phyloP scores from a whole-genome alignment of 352 stramenopile species.

The Plasmopara viticola region DNA sequence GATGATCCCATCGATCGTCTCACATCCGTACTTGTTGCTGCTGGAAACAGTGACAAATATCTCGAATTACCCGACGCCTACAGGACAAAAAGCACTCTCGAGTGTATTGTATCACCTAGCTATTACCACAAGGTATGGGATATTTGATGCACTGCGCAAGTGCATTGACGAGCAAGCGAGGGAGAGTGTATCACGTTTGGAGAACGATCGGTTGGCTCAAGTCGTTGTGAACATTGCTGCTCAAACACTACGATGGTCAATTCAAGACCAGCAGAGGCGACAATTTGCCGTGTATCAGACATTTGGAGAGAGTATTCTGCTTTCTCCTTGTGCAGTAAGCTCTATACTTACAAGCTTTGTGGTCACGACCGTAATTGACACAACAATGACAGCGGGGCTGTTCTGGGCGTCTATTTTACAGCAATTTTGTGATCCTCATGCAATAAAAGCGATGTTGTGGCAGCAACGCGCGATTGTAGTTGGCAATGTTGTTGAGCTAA shows the following conservation, averaged over 20 bases:
- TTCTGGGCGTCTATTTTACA: slow-evolving; percentile 14
- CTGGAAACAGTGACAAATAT: slow-evolving; percentile 37
- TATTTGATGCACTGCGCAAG: slow-evolving; percentile 32
- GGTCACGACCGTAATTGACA: slow-evolving; percentile 5
- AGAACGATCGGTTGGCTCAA: slow-evolving; percentile 26
- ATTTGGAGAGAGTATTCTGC: slow-evolving; percentile 29
- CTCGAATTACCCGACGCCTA: slow-evolving; percentile 21
- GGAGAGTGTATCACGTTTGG: slow-evolving; percentile 7
- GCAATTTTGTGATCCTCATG: background rate
- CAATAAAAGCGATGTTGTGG: slow-evolving; percentile 17
- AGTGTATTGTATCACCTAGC: slow-evolving; percentile 29
- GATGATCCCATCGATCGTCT: slow-evolving; percentile 7
- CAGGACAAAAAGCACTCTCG: slow-evolving; percentile 12
- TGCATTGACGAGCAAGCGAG: slow-evolving; percentile 20
- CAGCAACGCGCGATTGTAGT: slow-evolving; percentile 25
- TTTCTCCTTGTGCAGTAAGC: slow-evolving; percentile 19
- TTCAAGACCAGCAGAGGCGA: slow-evolving; percentile 8
- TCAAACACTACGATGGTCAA: slow-evolving; percentile 13
- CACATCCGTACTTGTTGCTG: slow-evolving; percentile 44
- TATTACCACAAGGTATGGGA: slow-evolving; percentile 13
- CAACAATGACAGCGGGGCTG: background rate
- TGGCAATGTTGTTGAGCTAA: slow-evolving; percentile 35
- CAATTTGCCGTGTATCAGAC: slow-evolving; percentile 4
- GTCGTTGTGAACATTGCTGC: slow-evolving; percentile 20
- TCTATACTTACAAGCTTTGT: slow-evolving; percentile 20